Conservation (phyloP, 2,329 filamentous ascomycete species). For the Coniochaeta sp. region DNA sequence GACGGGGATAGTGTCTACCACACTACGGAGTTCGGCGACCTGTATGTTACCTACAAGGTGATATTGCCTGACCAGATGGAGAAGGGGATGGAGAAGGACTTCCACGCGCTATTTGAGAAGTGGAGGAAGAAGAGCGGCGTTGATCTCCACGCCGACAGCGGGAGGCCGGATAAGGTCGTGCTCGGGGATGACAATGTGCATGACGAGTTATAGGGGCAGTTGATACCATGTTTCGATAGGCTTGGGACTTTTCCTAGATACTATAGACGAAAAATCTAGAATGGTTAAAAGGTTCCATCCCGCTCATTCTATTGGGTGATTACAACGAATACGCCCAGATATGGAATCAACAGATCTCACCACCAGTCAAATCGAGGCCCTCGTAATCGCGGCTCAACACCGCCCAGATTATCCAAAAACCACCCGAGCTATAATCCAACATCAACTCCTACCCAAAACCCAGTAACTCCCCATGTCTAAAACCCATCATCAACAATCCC, state of each 20-base stretch:
- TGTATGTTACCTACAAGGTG: conserved; percentile 85
- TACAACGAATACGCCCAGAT: too few relatives aligned
- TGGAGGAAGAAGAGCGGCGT: conserved; percentile 83
- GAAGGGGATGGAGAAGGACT: conserved; percentile 85
- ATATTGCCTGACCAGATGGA: conserved; percentile 94
- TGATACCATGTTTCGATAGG: conserved; percentile 1
- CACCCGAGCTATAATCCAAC: too few relatives aligned
- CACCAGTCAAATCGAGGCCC: too few relatives aligned
- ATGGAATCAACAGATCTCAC: too few relatives aligned
- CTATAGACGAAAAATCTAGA: neutral
- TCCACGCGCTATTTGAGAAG: conserved; percentile 84
- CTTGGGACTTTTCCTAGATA: neutral
- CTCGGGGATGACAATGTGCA: conserved; percentile 11
- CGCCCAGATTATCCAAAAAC: too few relatives aligned
- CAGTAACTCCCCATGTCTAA: conserved; percentile 9
- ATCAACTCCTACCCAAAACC: too few relatives aligned
- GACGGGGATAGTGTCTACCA: conserved; percentile 64
- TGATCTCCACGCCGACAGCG: conserved; percentile 68
- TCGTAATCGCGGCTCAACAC: too few relatives aligned
- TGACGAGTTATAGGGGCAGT: conserved; percentile 16
- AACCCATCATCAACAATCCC: conserved; percentile 30
- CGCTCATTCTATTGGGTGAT: too few relatives aligned
- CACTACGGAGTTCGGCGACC: conserved; percentile 61
- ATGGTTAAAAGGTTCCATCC: neutral
- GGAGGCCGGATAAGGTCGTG: conserved; percentile 39